Evolutionary conservation across 2,329 filamentous ascomycete species (phyloP).

Genomic region (Hortaea sp.): DNA sequence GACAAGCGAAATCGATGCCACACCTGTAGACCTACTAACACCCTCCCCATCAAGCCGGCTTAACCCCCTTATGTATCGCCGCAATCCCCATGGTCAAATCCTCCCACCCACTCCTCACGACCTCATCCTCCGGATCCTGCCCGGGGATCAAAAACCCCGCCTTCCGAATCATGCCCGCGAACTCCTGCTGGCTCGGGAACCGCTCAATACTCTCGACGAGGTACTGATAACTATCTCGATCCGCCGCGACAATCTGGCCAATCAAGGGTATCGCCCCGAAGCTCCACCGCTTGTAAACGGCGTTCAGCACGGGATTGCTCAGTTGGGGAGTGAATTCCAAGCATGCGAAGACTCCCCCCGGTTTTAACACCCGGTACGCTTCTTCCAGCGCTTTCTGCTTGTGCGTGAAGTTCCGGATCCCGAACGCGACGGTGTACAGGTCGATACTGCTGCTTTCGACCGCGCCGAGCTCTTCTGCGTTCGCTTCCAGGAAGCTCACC

Average conservation of each 20-base stretch:
- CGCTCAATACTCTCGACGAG: conserved; percentile 94
- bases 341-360: conserved; percentile 91
- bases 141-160: conserved; percentile 79
- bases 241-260: conserved; percentile 86
- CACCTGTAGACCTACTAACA: no score
- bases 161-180: conserved; percentile 68
- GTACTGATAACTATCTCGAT: conserved; percentile 95
- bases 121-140: conserved; percentile 20
- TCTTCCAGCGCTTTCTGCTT: conserved; percentile 74
- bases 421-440: conserved; percentile 94
- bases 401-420: conserved; percentile 93
- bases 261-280: conserved; percentile 91
- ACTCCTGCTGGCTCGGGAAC: conserved; percentile 80
- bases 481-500: conserved; percentile 73
- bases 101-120: conserved; percentile 60
- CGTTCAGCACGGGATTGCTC: conserved; percentile 65
- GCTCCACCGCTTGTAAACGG: conserved; percentile 88
- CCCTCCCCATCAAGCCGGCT: conserved; percentile 40
- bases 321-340: conserved; percentile 83
- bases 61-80: conserved; percentile 93
- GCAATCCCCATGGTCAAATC: conserved; percentile 87
- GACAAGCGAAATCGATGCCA: no score
- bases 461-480: conserved; percentile 64
- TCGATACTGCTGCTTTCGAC: conserved; percentile 68
- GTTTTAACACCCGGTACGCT: conserved; percentile 80